phyloP scores from a whole-genome alignment of 306 rosid genomes.

The Cucurbita ficifolia region DNA sequence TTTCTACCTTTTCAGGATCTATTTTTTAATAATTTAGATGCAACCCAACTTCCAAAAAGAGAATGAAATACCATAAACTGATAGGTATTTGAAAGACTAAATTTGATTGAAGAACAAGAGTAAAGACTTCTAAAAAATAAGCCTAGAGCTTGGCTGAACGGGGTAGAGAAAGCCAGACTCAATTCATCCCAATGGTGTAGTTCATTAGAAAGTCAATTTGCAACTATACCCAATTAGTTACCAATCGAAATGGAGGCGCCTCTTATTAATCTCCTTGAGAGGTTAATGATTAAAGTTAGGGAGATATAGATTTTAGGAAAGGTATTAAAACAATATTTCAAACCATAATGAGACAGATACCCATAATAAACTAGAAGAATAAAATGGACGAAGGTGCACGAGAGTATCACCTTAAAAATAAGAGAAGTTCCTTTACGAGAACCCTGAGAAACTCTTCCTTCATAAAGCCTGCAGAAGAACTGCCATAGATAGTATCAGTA shows the following conservation, averaged over 20 bases:
- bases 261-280: neutral
- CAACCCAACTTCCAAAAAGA: no score
- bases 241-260: neutral
- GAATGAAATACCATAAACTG: no score
- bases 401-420: conserved; percentile 49
- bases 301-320: neutral
- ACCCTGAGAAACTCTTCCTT: conserved; percentile 84
- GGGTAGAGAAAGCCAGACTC: neutral
- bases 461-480: conserved; percentile 73
- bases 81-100: no score
- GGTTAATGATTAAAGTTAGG: neutral
- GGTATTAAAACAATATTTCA: neutral
- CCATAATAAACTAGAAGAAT: neutral
- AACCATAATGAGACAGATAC: neutral
- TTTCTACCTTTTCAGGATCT: no score
- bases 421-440: conserved; percentile 51
- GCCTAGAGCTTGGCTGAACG: neutral
- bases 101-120: no score
- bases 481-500: conserved; percentile 43
- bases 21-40: no score
- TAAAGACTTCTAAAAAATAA: no score
- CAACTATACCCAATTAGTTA: neutral
- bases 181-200: neutral
- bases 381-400: neutral
- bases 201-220: neutral